Percentiles rank a stretch among this genome's conserved stretches.
These are phyloP conservation scores for Magnaporthiopsis incrustans DNA, from an alignment of 2,329 filamentous ascomycete species.

Conservation along the genomic window DNA sequence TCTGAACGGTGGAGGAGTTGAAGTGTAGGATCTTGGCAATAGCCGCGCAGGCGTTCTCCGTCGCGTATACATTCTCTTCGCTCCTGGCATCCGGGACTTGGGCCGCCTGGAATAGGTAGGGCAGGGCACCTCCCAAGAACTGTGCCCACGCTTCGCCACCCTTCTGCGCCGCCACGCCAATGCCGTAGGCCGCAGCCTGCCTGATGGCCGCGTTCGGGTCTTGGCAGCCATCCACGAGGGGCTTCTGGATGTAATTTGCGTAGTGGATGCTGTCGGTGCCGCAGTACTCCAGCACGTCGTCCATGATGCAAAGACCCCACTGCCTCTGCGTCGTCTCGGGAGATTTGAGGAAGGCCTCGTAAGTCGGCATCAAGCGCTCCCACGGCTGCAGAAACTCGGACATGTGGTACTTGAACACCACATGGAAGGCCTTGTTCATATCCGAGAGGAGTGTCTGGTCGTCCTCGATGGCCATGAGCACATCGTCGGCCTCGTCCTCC, in stretches of 20 bases:
- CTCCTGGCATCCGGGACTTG: constrained; percentile 73
- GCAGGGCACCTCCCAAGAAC: constrained; percentile 74
- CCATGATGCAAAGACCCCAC: constrained; percentile 98
- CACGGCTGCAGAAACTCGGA: constrained; percentile 76
- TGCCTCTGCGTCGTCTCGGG: constrained; percentile 84
- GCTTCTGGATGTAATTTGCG: constrained; percentile 76
- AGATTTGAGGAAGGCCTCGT: constrained; percentile 76
- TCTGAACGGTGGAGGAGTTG: constrained; percentile 68
- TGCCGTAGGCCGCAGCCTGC: constrained; percentile 92
- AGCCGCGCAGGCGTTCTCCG: constrained; percentile 92
- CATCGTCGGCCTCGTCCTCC: constrained; percentile 79
- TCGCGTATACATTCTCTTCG: constrained; percentile 94
- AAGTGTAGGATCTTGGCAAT: constrained; percentile 96
- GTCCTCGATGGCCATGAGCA: constrained; percentile 87
- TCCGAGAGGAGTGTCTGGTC: constrained; percentile 94
- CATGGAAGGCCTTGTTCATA: constrained; percentile 99
- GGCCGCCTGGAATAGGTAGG: constrained; percentile 76
- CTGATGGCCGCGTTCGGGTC: constrained; percentile 77
- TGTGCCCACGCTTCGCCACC: constrained; percentile 81
- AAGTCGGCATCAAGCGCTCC: constrained; percentile 78
- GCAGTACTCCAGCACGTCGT: constrained; percentile 96
- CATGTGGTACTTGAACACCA: constrained; percentile 95
- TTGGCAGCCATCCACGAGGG: constrained; percentile 76
- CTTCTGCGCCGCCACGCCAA: constrained; percentile 90
- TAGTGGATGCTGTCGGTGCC: constrained; percentile 83